Percentiles rank a stretch among this genome's conserved stretches.
Evolutionary conservation across 805 yeast genomes (phyloP).

Genomic region (Starmerella bacillaris): DNA sequence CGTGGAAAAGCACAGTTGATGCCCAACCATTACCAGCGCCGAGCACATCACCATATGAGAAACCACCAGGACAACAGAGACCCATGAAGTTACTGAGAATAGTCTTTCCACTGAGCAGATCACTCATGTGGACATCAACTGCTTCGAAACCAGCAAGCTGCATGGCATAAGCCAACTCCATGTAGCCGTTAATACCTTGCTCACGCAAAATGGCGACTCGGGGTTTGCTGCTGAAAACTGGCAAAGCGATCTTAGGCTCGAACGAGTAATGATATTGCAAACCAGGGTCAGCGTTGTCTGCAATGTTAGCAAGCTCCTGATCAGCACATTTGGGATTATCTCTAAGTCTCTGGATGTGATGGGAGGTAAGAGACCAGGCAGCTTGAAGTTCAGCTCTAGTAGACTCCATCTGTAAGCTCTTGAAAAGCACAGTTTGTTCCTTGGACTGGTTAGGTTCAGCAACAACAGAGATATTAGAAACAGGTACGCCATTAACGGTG

Average conservation of each 20-base stretch:
- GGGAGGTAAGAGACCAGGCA: conserved; percentile 75
- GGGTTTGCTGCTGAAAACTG: conserved; percentile 35
- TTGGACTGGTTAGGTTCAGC: conserved; percentile 38
- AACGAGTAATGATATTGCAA: conserved; percentile 62
- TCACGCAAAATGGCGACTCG: conserved; percentile 92
- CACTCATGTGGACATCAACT: conserved; percentile 95
- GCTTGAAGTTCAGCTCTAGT: conserved; percentile 60
- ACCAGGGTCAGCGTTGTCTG: conserved; percentile 81
- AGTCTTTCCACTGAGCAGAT: conserved; percentile 56
- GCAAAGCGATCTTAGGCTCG: conserved; percentile 28
- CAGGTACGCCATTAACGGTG: conserved; percentile 38
- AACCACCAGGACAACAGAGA: conserved; percentile 96
- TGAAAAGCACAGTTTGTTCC: conserved; percentile 35
- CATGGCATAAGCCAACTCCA: conserved; percentile 97
- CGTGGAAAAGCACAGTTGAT: conserved; percentile 77
- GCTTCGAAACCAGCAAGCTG: conserved; percentile 85
- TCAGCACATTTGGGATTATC: conserved; percentile 85
- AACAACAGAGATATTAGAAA: conserved; percentile 38
- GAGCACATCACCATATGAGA: conserved; percentile 93
- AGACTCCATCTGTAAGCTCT: conserved; percentile 26
- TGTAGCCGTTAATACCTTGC: conserved; percentile 96
- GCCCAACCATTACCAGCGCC: conserved; percentile 99
- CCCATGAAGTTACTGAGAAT: conserved; percentile 62
- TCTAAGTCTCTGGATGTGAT: conserved; percentile 74
- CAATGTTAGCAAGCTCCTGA: conserved; percentile 60